Evolutionary conservation across 169 alveolate genomes (phyloP).

Genomic region (Plasmodium vivax): DNA sequence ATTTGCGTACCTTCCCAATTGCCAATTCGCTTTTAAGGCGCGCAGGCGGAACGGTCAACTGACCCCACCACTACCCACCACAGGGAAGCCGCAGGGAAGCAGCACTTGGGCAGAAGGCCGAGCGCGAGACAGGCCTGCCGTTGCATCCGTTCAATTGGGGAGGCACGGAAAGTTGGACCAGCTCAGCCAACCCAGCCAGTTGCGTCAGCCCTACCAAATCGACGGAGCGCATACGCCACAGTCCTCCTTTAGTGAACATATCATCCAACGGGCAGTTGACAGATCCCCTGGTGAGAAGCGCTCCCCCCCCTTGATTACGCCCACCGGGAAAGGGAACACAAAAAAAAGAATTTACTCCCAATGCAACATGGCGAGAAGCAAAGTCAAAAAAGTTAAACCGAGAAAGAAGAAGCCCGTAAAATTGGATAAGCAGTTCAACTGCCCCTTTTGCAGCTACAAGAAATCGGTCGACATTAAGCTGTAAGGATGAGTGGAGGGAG

Average conservation of each 20-base stretch:
- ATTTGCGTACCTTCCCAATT: background rate
- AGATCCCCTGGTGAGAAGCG: background rate
- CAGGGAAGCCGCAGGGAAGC: background rate
- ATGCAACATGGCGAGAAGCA: constrained; percentile 87
- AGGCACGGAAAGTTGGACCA: background rate
- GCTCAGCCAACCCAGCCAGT: no score
- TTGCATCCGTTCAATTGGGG: background rate
- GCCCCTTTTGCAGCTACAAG: constrained; percentile 95
- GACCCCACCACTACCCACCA: no score
- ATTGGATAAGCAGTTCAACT: constrained; percentile 93
- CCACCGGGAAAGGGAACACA: background rate
- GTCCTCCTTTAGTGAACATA: background rate
- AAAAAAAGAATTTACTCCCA: background rate
- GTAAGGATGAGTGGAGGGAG: constrained; percentile 75
- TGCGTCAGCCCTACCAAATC: background rate
- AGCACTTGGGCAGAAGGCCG: background rate
- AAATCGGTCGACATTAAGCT: constrained; percentile 92
- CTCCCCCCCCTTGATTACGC: background rate
- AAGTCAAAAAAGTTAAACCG: constrained; percentile 81
- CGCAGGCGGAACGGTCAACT: background rate
- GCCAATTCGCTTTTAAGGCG: background rate
- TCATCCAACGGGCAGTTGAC: background rate
- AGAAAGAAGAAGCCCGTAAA: constrained; percentile 85
- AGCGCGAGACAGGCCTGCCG: background rate
- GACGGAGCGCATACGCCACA: background rate